Evolutionary conservation across 1,284 basidiomycete species (phyloP).

Genomic region (Paramarasmius palmivorus): DNA sequence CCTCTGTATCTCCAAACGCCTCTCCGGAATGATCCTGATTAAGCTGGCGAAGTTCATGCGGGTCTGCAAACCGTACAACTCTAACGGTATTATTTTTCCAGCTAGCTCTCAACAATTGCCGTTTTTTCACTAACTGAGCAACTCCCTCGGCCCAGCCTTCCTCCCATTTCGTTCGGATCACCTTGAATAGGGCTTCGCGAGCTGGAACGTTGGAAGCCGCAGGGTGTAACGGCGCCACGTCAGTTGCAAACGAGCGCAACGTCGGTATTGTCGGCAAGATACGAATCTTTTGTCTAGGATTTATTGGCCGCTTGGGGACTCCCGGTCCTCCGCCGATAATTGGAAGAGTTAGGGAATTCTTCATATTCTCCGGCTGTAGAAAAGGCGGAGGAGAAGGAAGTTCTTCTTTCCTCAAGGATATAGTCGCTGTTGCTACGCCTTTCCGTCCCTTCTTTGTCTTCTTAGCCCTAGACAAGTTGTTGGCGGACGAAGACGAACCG

Average conservation of each 20-base stretch:
- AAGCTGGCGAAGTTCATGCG: slow-evolving; percentile 16
- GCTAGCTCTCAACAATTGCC: slow-evolving; percentile 43
- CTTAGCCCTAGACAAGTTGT: neutral
- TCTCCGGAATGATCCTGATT: slow-evolving; percentile 25
- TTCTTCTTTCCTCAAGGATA: slow-evolving; percentile 23
- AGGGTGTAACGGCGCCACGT: slow-evolving; percentile 21
- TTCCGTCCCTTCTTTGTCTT: slow-evolving; percentile 21
- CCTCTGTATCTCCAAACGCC: slow-evolving; percentile 15
- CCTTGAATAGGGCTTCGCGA: slow-evolving; percentile 25
- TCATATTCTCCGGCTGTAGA: slow-evolving; percentile 2
- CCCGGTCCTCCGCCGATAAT: neutral
- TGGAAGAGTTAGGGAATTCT: neutral
- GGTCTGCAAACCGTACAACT: slow-evolving; percentile 40
- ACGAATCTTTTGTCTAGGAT: slow-evolving; percentile 31
- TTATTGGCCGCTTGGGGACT: neutral
- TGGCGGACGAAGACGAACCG: neutral
- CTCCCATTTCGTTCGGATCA: slow-evolving; percentile 50
- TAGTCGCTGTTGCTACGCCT: slow-evolving; percentile 25
- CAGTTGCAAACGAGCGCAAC: slow-evolving; percentile 39
- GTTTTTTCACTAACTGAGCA: slow-evolving; percentile 41
- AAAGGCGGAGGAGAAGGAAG: neutral
- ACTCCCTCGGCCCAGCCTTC: slow-evolving; percentile 63
- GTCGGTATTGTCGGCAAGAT: slow-evolving; percentile 42
- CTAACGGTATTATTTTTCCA: slow-evolving; percentile 42
- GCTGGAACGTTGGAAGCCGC: neutral